These are phyloP conservation scores for Lenzites betulinus DNA, from an alignment of 768 basidiomycete genomes.

Conservation along the genomic window DNA sequence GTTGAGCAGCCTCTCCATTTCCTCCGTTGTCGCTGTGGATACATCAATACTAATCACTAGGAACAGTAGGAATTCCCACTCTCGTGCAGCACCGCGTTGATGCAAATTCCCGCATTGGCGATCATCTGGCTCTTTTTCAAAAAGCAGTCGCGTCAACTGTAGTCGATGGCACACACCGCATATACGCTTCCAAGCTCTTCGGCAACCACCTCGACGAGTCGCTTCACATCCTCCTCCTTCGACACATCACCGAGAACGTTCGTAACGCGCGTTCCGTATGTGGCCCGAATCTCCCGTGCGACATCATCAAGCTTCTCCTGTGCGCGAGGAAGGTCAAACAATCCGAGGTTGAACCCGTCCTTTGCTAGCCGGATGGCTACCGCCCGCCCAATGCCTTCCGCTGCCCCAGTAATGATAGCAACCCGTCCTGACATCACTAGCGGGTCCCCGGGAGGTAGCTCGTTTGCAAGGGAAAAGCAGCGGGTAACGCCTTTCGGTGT, in stretches of 20 bases:
- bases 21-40: slow-evolving; percentile 16
- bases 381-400: slow-evolving; percentile 31
- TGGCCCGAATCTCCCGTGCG: slow-evolving; percentile 15
- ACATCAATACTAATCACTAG: not conserved
- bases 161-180: slow-evolving; percentile 38
- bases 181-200: slow-evolving; percentile 48
- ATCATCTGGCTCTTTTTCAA: slow-evolving; percentile 19
- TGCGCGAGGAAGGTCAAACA: slow-evolving; percentile 23
- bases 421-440: slow-evolving; percentile 12
- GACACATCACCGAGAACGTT: slow-evolving; percentile 43
- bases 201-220: slow-evolving; percentile 36
- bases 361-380: slow-evolving; percentile 30
- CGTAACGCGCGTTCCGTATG: slow-evolving; percentile 25
- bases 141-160: too few relatives aligned
- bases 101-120: slow-evolving; percentile 25
- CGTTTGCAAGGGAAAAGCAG: not conserved
- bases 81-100: slow-evolving; percentile 8
- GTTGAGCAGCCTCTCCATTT: slow-evolving; percentile 31
- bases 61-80: not conserved
- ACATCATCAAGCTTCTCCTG: slow-evolving; percentile 12
- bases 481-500: too few relatives aligned
- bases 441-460: too few relatives aligned
- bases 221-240: slow-evolving; percentile 43
- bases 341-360: slow-evolving; percentile 26
- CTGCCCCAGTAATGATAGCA: slow-evolving; percentile 31